Base-by-base conservation (phyloP, 108 stramenopile species). In the Epithemia pelagica region DNA sequence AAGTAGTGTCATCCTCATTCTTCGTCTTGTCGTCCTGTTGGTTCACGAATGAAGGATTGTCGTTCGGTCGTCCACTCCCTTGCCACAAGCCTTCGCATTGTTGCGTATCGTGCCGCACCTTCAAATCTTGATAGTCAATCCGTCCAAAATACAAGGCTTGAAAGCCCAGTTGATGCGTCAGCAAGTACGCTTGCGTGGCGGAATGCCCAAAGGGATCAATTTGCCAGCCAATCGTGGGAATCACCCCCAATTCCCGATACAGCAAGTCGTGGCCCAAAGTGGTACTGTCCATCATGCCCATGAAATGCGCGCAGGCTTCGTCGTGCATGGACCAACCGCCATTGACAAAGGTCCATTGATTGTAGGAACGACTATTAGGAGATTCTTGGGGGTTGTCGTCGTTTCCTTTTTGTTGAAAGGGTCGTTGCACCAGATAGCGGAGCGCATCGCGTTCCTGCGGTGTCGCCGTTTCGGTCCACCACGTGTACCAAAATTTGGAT, bases 321-420 rank as follows among this genome's bases (percentile, higher is more conserved):
- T 99, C 98, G 73, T 97, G 98, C 98, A 99, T 99, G 70, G 88
- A 92, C 96, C 96, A 99, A 52, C 96, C 96, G 28, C 96, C 98
- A 70, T 97, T 97, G 77, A 83, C 79, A 79, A 99, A 97, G 27
- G 77, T 68, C 30, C 96, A 78, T 60, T 90, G 94, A 8, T 85
- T 69, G 0, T 80, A 74, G 8, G 70, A 52, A 10, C 37, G 37
- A 10, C 15, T 5, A 10, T 5, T 5, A 10, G 5, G 37, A 10
- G 10, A 15, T 46, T 46, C 10, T 46, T 46, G 37, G 5, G 5
- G 37, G 15, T 46, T 15, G 10, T 46, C 10, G 5, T 46, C 10
- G 10, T 46, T 5, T 46, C 15, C 37, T 46, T 46, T 5, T 46
- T 46, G 10, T 46, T 46, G 37, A 46, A 15, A 15, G 5, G 10